Evolutionary conservation across 202 grass and related monocot genomes (phyloP).

Genomic region (Panicum virgatum): DNA sequence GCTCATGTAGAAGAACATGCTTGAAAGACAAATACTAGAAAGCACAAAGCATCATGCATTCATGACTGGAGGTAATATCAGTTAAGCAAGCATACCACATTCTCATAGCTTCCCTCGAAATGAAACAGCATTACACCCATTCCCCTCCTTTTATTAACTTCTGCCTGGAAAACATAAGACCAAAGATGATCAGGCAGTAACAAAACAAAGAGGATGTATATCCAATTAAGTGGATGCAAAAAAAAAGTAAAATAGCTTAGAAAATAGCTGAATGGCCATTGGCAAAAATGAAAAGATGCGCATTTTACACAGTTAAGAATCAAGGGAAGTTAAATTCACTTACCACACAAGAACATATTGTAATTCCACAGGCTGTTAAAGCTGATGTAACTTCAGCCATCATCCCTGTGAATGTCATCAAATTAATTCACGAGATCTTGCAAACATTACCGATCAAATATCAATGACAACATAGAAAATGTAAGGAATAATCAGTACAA

Average conservation of each 20-base stretch:
- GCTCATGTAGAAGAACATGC: neutral
- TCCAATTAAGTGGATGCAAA: neutral
- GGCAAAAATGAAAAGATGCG: neutral
- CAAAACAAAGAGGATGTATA: conserved; percentile 2
- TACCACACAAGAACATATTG: conserved; percentile 90
- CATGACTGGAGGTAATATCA: neutral
- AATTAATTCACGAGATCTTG: conserved; percentile 29
- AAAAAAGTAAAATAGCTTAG: conserved; percentile 8
- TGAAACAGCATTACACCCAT: conserved; percentile 81
- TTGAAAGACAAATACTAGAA: conserved; percentile 6
- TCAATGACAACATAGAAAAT: conserved; percentile 20
- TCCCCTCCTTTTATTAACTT: conserved; percentile 78
- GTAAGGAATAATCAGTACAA: conserved; percentile 1
- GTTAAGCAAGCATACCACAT: conserved; percentile 57
- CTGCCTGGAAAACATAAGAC: conserved; percentile 55
- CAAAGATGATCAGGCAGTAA: conserved; percentile 22
- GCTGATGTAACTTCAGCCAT: conserved; percentile 85
- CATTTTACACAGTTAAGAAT: conserved; percentile 14
- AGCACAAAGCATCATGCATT: too few relatives aligned
- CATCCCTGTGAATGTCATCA: conserved; percentile 64
- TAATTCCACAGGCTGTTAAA: conserved; percentile 83
- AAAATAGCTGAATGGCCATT: conserved; percentile 6
- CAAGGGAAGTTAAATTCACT: conserved; percentile 34
- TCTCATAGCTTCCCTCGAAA: conserved; percentile 71
- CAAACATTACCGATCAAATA: conserved; percentile 16